Percentiles rank a stretch among this genome's conserved stretches.
phyloP scores from a whole-genome alignment of 2,329 filamentous ascomycete genomes.

The Cadophora luteo-olivacea region DNA sequence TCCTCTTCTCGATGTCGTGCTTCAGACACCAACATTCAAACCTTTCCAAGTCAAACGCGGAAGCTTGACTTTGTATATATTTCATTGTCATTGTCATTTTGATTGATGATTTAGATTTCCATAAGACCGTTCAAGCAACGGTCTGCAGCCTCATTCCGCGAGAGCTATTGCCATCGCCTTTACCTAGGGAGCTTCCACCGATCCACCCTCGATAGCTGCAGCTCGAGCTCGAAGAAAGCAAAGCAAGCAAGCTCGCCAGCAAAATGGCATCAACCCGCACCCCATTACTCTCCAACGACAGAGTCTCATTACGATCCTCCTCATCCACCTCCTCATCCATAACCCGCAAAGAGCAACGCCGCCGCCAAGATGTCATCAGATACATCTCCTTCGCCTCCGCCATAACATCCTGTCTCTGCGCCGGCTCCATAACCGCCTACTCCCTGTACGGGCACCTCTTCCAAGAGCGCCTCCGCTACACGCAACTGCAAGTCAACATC shows the following conservation, averaged over 20 bases:
- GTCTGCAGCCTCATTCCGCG: neutral
- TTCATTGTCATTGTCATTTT: neutral
- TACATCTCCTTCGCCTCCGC: slow-evolving; percentile 60
- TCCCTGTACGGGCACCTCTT: slow-evolving; percentile 93
- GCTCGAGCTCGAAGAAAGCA: neutral
- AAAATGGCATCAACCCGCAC: slow-evolving; percentile 36
- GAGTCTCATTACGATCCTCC: slow-evolving; percentile 32
- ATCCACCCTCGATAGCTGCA: neutral
- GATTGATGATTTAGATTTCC: slow-evolving; percentile 10
- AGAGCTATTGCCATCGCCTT: neutral
- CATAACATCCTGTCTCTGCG: slow-evolving; percentile 71
- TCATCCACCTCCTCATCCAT: slow-evolving; percentile 31
- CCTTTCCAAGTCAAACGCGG: neutral
- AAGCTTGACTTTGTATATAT: slow-evolving; percentile 19
- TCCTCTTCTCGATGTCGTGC: slow-evolving; percentile 6
- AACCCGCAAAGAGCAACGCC: slow-evolving; percentile 27
- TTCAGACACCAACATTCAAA: slow-evolving; percentile 2
- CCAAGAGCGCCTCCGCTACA: slow-evolving; percentile 84
- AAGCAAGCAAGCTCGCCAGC: slow-evolving; percentile 4
- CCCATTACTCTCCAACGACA: slow-evolving; percentile 35
- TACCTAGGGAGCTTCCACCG: neutral
- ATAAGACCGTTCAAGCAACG: slow-evolving; percentile 21
- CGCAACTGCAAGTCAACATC: slow-evolving; percentile 89
- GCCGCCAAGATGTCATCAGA: slow-evolving; percentile 38
- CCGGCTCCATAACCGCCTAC: slow-evolving; percentile 91